Evolutionary conservation across 2,329 filamentous ascomycete genomes (phyloP).

Genomic region (Hypoxylon sp.): DNA sequence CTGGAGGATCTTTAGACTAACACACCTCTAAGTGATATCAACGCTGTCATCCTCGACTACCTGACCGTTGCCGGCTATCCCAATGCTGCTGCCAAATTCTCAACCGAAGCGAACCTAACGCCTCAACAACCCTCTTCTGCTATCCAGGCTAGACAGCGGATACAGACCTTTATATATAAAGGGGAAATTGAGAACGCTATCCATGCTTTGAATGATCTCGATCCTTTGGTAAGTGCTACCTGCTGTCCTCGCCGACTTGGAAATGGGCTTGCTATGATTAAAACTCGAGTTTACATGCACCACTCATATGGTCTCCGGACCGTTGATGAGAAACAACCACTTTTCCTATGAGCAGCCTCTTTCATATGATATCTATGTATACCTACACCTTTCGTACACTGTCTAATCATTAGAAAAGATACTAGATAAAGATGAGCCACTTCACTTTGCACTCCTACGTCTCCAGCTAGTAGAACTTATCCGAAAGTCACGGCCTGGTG

Average conservation of each 20-base stretch:
- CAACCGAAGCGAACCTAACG: conserved; percentile 89
- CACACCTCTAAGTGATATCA: conserved; percentile 81
- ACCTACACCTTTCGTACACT: not conserved
- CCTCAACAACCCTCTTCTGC: conserved; percentile 79
- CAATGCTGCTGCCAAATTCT: conserved; percentile 92
- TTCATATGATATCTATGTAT: conserved; percentile 12
- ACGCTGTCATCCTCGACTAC: conserved; percentile 95
- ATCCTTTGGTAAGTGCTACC: conserved; percentile 81
- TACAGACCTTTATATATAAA: conserved; percentile 85
- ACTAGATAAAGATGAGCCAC: conserved; percentile 82
- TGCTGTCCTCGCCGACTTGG: conserved; percentile 10
- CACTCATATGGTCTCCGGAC: conserved; percentile 94
- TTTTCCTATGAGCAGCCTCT: conserved; percentile 75
- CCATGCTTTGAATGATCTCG: conserved; percentile 87
- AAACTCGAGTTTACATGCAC: conserved; percentile 93
- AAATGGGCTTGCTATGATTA: conserved; percentile 83
- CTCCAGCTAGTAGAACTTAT: conserved; percentile 96
- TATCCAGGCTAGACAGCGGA: conserved; percentile 84
- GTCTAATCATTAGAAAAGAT: conserved; percentile 71
- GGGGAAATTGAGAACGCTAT: conserved; percentile 91
- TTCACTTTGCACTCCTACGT: conserved; percentile 91
- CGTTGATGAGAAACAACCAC: conserved; percentile 91
- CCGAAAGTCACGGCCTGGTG: conserved; percentile 74
- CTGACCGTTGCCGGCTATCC: conserved; percentile 96
- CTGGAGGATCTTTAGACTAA: conserved; percentile 37